Evolutionary conservation across 495 filamentous ascomycete species (phyloP).

Genomic region (Saxophila tyrrhenica): DNA sequence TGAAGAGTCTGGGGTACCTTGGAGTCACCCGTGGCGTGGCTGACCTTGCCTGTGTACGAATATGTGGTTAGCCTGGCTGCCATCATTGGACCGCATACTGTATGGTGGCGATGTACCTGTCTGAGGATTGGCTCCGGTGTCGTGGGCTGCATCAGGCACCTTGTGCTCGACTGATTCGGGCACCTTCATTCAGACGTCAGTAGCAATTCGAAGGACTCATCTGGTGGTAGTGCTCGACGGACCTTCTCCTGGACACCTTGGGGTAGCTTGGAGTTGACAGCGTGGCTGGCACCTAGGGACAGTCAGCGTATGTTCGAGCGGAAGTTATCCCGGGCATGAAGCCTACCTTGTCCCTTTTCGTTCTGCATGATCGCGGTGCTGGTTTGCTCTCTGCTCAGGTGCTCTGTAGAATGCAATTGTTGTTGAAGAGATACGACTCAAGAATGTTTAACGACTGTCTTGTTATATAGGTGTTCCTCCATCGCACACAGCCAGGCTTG

Average conservation of each 20-base stretch:
- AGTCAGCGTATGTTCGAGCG: too few species aligned
- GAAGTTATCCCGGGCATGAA: too few species aligned
- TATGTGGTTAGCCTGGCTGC: too few species aligned
- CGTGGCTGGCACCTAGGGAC: slow-evolving; percentile 25
- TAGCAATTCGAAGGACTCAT: neutral
- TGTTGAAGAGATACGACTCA: neutral
- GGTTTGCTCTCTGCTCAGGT: neutral
- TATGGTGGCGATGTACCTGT: too few species aligned
- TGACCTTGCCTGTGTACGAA: slow-evolving; percentile 14
- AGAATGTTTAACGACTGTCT: neutral
- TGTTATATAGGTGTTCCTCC: too few species aligned
- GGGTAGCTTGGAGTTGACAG: slow-evolving; percentile 23
- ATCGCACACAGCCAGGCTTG: neutral
- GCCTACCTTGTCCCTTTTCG: slow-evolving; percentile 23
- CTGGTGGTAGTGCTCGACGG: neutral
- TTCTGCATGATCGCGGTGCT: slow-evolving; percentile 20
- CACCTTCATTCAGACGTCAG: neutral
- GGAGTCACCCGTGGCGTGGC: slow-evolving; percentile 24
- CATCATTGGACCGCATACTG: too few species aligned
- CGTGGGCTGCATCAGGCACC: slow-evolving; percentile 15
- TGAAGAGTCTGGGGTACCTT: slow-evolving; percentile 23
- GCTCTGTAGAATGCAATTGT: neutral
- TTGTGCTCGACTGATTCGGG: slow-evolving; percentile 4
- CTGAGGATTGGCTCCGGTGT: slow-evolving; percentile 18
- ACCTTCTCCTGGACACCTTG: slow-evolving; percentile 20